A percentile compares a stretch with the other conserved stretches of the same genome.
These are phyloP conservation scores for Botryococcus braunii DNA, from an alignment of 163 green algal genomes.

Conservation along the genomic window DNA sequence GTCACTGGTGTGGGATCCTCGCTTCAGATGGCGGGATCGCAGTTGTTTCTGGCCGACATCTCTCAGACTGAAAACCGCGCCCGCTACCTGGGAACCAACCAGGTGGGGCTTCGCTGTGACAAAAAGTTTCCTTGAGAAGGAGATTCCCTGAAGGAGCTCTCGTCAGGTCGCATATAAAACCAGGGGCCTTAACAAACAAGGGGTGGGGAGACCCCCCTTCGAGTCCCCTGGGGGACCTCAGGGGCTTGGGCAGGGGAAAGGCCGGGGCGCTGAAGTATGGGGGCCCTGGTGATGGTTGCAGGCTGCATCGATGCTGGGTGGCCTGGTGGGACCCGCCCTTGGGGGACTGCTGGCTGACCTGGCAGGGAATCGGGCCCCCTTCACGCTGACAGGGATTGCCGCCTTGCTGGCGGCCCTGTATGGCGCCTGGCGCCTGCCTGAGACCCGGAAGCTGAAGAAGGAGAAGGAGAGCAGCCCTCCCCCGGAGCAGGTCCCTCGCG, in stretches of 20 bases:
- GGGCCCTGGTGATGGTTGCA: no score
- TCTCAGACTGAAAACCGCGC: constrained; percentile 21
- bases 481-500: background rate
- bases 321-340: constrained; percentile 23
- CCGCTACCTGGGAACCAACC: constrained; percentile 33
- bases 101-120: no score
- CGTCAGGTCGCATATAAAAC: no score
- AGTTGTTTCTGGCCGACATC: constrained; percentile 33
- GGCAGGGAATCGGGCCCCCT: constrained; percentile 15
- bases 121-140: no score
- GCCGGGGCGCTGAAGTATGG: no score
- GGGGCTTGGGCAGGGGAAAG: no score
- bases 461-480: background rate
- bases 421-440: constrained; percentile 18
- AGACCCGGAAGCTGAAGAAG: constrained; percentile 9
- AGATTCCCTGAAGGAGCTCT: no score
- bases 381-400: constrained; percentile 11
- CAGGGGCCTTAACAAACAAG: no score
- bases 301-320: constrained; percentile 24
- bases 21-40: constrained; percentile 27
- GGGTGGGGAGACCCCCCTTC: no score
- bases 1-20: constrained; percentile 29
- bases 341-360: constrained; percentile 25
- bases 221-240: no score
- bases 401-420: constrained; percentile 16